Evolutionary conservation across 106 monocot species (phyloP).

Genomic region (Dendrobium huoshanense): DNA sequence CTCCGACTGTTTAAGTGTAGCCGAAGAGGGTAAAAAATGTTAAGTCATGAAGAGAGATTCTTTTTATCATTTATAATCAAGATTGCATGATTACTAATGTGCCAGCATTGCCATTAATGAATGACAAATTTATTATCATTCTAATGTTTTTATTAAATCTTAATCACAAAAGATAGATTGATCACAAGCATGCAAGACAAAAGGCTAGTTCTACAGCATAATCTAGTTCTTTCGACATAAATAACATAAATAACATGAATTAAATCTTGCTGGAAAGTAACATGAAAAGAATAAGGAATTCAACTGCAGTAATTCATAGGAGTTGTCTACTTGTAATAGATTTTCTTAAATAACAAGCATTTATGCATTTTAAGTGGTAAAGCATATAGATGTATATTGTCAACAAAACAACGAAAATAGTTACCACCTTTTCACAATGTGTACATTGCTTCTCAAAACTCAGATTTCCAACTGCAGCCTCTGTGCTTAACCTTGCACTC

Average conservation of each 20-base stretch:
- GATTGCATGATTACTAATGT: neutral
- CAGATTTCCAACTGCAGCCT: slow-evolving; percentile 76
- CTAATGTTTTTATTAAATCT: too few relatives aligned
- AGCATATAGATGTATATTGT: neutral
- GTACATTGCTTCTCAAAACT: slow-evolving; percentile 78
- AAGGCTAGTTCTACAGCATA: neutral
- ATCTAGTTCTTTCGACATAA: neutral
- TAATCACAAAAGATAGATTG: neutral
- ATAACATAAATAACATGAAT: neutral
- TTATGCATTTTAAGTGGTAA: neutral
- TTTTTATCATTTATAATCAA: neutral
- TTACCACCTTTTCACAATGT: slow-evolving; percentile 78
- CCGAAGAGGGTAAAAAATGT: too few relatives aligned
- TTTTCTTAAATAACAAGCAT: neutral
- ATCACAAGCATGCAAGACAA: neutral
- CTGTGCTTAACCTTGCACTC: slow-evolving; percentile 75
- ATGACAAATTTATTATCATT: too few relatives aligned
- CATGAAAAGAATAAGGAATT: neutral
- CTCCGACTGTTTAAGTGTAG: too few relatives aligned
- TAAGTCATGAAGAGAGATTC: too few relatives aligned
- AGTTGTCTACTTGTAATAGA: neutral
- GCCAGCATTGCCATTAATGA: too few relatives aligned
- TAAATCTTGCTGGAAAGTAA: neutral
- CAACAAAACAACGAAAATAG: neutral
- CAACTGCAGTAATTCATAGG: neutral